Evolutionary conservation across 2,329 filamentous ascomycete species (phyloP).

Genomic region (Biscogniauxia marginata): DNA sequence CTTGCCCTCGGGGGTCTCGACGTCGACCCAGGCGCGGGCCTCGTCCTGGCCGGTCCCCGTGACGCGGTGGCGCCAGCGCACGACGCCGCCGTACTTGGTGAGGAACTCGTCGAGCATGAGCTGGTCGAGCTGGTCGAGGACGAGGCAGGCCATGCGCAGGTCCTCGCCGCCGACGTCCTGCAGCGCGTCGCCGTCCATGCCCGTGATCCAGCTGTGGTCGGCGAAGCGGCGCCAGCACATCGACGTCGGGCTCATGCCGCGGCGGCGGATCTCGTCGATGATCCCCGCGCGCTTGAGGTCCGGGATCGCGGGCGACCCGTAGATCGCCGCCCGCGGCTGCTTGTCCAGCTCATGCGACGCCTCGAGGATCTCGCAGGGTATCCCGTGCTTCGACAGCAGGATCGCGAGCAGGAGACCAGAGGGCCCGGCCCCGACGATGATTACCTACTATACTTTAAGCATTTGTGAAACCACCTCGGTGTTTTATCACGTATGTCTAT

Average conservation of each 20-base stretch:
- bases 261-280: slow-evolving; percentile 39
- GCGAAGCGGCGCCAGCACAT: slow-evolving; percentile 40
- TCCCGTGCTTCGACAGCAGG: slow-evolving; percentile 51
- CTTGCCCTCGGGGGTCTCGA: slow-evolving; percentile 38
- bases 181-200: slow-evolving; percentile 36
- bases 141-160: slow-evolving; percentile 40
- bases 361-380: slow-evolving; percentile 56
- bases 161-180: slow-evolving; percentile 39
- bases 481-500: background rate
- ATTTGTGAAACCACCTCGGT: background rate
- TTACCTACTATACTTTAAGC: slow-evolving; percentile 33
- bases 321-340: slow-evolving; percentile 62
- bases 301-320: slow-evolving; percentile 56
- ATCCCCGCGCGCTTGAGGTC: slow-evolving; percentile 60
- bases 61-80: slow-evolving; percentile 49
- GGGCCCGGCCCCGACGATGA: slow-evolving; percentile 51
- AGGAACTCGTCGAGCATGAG: slow-evolving; percentile 43
- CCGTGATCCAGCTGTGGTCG: slow-evolving; percentile 36
- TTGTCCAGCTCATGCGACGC: slow-evolving; percentile 52
- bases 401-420: slow-evolving; percentile 50
- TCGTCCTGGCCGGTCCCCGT: slow-evolving; percentile 46
- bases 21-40: slow-evolving; percentile 44
- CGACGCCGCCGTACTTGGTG: slow-evolving; percentile 32
- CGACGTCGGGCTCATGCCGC: slow-evolving; percentile 38
- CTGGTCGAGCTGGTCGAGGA: slow-evolving; percentile 42